These are phyloP conservation scores for Theileria equi DNA, from an alignment of 169 alveolate genomes.

Conservation along the genomic window DNA sequence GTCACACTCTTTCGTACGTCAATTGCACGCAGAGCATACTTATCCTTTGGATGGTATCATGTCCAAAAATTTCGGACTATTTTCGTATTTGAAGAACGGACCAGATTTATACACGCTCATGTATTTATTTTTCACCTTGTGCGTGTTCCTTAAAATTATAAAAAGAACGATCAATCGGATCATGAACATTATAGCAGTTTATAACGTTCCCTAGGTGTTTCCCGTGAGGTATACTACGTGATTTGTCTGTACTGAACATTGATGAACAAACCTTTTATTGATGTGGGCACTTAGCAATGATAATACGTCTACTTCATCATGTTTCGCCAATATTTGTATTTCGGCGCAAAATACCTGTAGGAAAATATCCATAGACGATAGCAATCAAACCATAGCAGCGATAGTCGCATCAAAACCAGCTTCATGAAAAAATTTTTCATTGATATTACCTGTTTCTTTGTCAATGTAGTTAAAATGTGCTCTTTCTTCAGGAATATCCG, in stretches of 20 bases:
- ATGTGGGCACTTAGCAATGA: neutral
- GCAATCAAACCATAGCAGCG: conserved; percentile 64
- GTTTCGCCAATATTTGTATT: conserved; percentile 10
- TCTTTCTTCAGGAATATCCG: conserved; percentile 2
- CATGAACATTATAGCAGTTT: conserved; percentile 48
- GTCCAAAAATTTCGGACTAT: too few relatives aligned
- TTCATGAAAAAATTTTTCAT: conserved; percentile 52
- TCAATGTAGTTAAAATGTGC: conserved; percentile 14
- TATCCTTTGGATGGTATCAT: too few relatives aligned
- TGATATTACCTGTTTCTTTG: conserved; percentile 12
- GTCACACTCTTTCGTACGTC: too few relatives aligned
- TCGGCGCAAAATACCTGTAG: conserved; percentile 44
- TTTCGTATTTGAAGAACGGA: too few relatives aligned
- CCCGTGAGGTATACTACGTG: conserved; percentile 1
- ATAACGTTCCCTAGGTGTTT: conserved; percentile 16
- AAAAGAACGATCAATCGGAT: conserved; percentile 13
- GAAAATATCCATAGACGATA: neutral
- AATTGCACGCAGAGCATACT: too few relatives aligned
- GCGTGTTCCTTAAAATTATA: conserved; percentile 7
- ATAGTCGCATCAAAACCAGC: conserved; percentile 73
- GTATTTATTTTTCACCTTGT: neutral
- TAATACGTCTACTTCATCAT: conserved; percentile 2
- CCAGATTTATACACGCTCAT: neutral
- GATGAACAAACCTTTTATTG: neutral
- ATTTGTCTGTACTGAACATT: neutral